These are phyloP conservation scores for Porphyrellus cyaneotinctus DNA, from an alignment of 768 basidiomycete species.

Conservation along the genomic window DNA sequence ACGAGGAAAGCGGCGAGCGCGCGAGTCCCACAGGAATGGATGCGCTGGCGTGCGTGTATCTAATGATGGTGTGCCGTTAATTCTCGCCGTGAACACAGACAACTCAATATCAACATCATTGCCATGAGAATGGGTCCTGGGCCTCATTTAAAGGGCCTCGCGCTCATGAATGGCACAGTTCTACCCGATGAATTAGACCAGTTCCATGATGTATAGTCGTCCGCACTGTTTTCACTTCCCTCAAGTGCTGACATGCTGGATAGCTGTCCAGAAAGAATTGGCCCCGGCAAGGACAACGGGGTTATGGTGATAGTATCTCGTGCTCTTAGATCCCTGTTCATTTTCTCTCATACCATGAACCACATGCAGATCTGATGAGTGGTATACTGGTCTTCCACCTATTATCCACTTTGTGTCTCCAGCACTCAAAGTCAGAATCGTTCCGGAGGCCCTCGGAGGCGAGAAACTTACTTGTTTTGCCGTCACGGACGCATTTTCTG, in stretches of 20 bases:
- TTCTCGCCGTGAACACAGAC: slow-evolving; percentile 20
- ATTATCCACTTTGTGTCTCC: slow-evolving; percentile 77
- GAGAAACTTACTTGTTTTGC: background rate
- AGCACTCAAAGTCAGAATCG: slow-evolving; percentile 35
- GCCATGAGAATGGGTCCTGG: slow-evolving; percentile 57
- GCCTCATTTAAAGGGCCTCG: slow-evolving; percentile 76
- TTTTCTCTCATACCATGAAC: background rate
- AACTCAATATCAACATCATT: slow-evolving; percentile 47
- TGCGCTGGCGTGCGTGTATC: slow-evolving; percentile 44
- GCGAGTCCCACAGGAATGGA: slow-evolving; percentile 46
- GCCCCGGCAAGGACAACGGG: slow-evolving; percentile 62
- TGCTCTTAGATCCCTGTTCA: background rate
- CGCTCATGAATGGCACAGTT: slow-evolving; percentile 50
- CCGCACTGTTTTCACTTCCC: background rate
- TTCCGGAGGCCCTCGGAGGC: background rate
- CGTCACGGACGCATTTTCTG: background rate
- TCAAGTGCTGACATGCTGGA: background rate
- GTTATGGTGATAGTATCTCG: slow-evolving; percentile 70
- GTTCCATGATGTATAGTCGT: slow-evolving; percentile 65
- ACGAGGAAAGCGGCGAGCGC: slow-evolving; percentile 57
- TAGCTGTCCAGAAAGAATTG: slow-evolving; percentile 78
- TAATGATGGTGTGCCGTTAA: background rate
- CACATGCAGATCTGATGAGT: slow-evolving; percentile 47
- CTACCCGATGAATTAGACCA: slow-evolving; percentile 58
- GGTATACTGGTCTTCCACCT: slow-evolving; percentile 48